Percentiles rank a stretch among this genome's conserved stretches.
These are phyloP conservation scores for Ricinus communis DNA, from an alignment of 345 rosid species.

Conservation along the genomic window DNA sequence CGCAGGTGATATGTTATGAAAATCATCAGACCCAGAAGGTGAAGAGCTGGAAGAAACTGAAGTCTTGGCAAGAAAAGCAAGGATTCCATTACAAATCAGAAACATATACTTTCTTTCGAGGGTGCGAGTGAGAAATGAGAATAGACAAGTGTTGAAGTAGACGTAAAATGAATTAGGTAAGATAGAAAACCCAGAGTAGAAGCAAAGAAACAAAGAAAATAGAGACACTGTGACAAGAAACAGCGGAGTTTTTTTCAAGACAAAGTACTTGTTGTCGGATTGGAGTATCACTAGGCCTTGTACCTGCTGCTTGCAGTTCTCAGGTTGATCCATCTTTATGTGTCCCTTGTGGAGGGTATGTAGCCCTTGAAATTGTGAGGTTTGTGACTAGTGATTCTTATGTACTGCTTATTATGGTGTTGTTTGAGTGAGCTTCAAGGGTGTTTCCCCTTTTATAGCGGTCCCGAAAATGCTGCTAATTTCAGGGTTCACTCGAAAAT, in stretches of 20 bases:
- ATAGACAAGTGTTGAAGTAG: conserved; percentile 37
- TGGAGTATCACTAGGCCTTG: not conserved
- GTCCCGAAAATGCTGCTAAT: not conserved
- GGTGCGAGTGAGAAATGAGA: conserved; percentile 34
- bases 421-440: not conserved
- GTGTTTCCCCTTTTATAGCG: conserved; percentile 2
- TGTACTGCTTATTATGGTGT: not conserved
- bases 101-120: conserved; percentile 57
- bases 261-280: not conserved
- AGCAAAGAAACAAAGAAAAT: conserved; percentile 33
- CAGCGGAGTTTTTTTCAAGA: conserved; percentile 27
- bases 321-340: conserved; percentile 2
- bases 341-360: not conserved
- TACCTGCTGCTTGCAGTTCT: not conserved
- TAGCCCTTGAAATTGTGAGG: not conserved
- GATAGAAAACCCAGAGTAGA: conserved; percentile 31
- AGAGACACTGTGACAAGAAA: conserved; percentile 29
- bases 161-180: conserved; percentile 35
- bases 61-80: conserved; percentile 45
- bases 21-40: not conserved
- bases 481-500: not conserved
- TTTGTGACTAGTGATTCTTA: not conserved
- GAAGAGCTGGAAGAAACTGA: conserved; percentile 17
- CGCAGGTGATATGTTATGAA: not conserved
- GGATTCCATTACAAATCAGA: conserved; percentile 56